Conservation (phyloP, 495 filamentous ascomycete genomes). For the Xylona heveae region DNA sequence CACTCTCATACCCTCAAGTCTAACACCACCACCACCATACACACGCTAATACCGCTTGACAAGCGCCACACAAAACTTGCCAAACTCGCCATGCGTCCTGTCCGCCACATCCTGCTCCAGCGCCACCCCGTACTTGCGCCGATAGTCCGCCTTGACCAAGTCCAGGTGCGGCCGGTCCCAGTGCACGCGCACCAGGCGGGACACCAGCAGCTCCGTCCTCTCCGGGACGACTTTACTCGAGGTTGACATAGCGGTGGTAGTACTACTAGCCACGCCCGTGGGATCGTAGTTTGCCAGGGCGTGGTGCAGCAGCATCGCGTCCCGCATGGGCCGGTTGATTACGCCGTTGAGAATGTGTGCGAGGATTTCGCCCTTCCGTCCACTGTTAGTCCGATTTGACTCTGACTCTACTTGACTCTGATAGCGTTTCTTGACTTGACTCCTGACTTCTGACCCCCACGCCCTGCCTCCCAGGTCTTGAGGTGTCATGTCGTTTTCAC, state of each 20-base stretch:
- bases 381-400: no score
- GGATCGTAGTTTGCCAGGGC: conserved; percentile 38
- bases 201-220: conserved; percentile 65
- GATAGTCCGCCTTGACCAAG: conserved; percentile 45
- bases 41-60: no score
- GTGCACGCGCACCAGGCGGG: conserved; percentile 57
- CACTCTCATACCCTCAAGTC: no score
- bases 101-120: conserved; percentile 38
- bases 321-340: conserved; percentile 85
- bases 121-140: conserved; percentile 46
- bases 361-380: conserved; percentile 92
- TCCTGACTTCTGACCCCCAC: no score
- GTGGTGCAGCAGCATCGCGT: conserved; percentile 86
- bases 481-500: no score
- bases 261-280: conserved; percentile 31
- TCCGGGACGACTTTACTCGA: conserved; percentile 7
- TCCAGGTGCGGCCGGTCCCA: conserved; percentile 66
- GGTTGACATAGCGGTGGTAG: background rate
- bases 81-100: conserved; percentile 29
- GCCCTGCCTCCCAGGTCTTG: no score
- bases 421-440: no score
- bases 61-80: conserved; percentile 35
- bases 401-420: no score
- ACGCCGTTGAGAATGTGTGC: conserved; percentile 93
- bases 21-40: no score